Conservation (phyloP, 257 asterid species). For the Ilex aquifolium region DNA sequence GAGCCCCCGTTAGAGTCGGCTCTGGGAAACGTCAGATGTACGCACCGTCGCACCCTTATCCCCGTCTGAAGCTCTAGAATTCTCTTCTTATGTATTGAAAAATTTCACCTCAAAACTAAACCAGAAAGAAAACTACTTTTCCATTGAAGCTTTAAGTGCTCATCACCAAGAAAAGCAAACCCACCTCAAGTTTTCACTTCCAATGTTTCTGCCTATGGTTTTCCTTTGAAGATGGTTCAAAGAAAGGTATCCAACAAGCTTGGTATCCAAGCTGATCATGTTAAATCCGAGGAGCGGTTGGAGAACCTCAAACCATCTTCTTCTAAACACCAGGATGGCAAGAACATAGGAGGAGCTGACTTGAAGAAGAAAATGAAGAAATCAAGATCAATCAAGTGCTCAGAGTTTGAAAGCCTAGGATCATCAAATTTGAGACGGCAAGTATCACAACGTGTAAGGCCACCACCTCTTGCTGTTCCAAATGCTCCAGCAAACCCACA, state of each 20-base stretch:
- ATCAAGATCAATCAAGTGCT: conserved; percentile 41
- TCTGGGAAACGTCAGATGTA: too few species aligned
- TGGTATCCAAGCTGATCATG: conserved; percentile 32
- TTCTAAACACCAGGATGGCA: conserved; percentile 36
- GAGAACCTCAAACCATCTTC: conserved; percentile 31
- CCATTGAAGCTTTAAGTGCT: not conserved
- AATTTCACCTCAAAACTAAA: not conserved
- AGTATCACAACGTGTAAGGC: conserved; percentile 30
- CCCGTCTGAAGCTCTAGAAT: too few species aligned
- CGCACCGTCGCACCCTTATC: too few species aligned
- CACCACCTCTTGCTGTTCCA: conserved; percentile 19
- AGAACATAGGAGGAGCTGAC: conserved; percentile 24
- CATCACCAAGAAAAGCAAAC: too few species aligned
- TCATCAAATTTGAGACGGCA: conserved; percentile 17
- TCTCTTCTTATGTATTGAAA: too few species aligned
- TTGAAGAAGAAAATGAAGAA: conserved; percentile 74
- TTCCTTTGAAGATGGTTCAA: conserved; percentile 68
- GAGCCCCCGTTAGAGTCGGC: too few species aligned
- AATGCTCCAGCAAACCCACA: conserved; percentile 12
- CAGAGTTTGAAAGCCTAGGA: conserved; percentile 2
- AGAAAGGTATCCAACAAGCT: conserved; percentile 46
- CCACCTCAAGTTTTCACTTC: not conserved
- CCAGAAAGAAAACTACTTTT: conserved; percentile 20
- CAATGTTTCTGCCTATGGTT: conserved; percentile 19
- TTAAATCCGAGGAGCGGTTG: conserved; percentile 24